Evolutionary conservation across 148 eudicot genomes (phyloP), one percentile per base, ranked within the genome.

Genomic region (Simmondsia chinensis): DNA sequence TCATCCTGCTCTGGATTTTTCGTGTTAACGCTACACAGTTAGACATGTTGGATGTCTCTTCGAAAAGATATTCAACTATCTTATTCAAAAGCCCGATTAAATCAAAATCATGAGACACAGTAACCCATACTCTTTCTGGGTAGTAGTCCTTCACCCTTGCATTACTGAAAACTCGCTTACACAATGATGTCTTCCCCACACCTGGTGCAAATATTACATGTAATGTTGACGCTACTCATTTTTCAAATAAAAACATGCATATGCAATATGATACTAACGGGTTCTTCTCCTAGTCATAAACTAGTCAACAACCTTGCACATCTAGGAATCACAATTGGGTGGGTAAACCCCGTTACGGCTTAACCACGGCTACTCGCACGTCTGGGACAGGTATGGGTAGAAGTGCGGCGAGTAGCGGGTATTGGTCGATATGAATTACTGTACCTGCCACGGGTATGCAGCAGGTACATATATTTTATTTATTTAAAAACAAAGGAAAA

Each of bases 131-230:
- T 41, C 30, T 15, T 41, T 21, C 7, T 15, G 29, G 21, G 9
- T 40, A 40, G 22, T 30, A 43, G 20, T 20, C 27, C 1, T 11
- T 9, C 8, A 40, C 48, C 6, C 22, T 22, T 9, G 14, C 5
- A 29, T 4, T 29, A 10, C 42, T 16, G n/a, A 31, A 40, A 6
- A 15, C 22, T 14, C 48, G 27, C 39, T 23, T 53, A 15, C 28
- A 29, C 28, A 53, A 30, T 29, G 48, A 29, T 5, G 58, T 53
- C 48, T 53, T 53, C 15, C 57, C 48, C 4, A 53, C 27, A 13
- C 48, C 57, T 53, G 39, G 3, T 1, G 23, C 9, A 53, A 5
- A n/a, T n/a, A n/a, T 25, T 33, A 6, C 13, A n/a, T 3, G 14
- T n/a, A 2, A n/a, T 20, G 5, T 28, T 5, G 31, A 28, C 31